A percentile compares a stretch with the other conserved stretches of the same genome.
phyloP scores from a whole-genome alignment of 805 yeast genomes.

The Candida gorgasii region DNA sequence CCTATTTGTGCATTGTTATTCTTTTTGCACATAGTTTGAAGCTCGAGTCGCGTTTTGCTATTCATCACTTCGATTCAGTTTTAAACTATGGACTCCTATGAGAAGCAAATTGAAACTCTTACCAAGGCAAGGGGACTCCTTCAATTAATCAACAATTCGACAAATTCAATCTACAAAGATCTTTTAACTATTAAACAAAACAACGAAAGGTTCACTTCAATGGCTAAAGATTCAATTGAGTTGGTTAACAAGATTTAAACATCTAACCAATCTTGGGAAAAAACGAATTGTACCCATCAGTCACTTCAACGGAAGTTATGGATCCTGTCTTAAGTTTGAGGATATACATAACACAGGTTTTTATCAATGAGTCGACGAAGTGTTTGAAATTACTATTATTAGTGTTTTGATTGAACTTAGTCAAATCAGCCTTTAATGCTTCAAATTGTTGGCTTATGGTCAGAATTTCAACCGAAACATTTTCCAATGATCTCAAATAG shows the following conservation, averaged over 20 bases:
- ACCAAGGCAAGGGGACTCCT: conserved; percentile 16
- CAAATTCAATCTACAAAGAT: conserved; percentile 14
- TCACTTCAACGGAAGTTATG: neutral
- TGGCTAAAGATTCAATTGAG: conserved; percentile 7
- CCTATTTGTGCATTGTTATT: no score
- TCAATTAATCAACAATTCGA: conserved; percentile 16
- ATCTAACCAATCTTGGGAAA: conserved; percentile 14
- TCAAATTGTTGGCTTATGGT: conserved; percentile 3
- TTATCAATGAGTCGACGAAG: conserved; percentile 11
- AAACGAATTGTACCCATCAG: conserved; percentile 12
- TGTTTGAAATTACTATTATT: conserved; percentile 5
- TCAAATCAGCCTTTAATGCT: conserved; percentile 5
- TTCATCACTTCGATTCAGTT: neutral
- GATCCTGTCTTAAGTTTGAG: conserved; percentile 5
- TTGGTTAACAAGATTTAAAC: conserved; percentile 4
- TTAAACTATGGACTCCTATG: conserved; percentile 13
- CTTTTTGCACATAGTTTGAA: no score
- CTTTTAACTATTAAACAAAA: conserved; percentile 11
- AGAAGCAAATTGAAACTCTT: conserved; percentile 11
- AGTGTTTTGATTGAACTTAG: neutral
- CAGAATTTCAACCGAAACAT: neutral
- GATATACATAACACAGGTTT: conserved; percentile 15
- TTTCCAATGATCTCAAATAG: conserved; percentile 6
- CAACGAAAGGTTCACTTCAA: conserved; percentile 10
- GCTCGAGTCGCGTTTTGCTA: neutral